phyloP scores from a whole-genome alignment of 495 filamentous ascomycete species.

The Hypoxylon lenormandii region DNA sequence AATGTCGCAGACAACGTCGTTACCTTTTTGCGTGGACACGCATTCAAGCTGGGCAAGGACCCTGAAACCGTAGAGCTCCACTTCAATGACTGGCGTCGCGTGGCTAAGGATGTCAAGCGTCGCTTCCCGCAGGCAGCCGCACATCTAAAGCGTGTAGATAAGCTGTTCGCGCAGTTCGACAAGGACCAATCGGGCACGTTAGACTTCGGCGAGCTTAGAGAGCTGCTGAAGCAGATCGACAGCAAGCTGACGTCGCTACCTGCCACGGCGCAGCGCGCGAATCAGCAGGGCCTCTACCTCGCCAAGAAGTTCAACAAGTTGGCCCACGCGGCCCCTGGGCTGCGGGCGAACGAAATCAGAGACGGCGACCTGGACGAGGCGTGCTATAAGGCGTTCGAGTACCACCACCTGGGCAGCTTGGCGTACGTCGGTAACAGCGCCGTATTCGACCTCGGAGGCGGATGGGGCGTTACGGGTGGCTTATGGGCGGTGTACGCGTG shows the following conservation, averaged over 20 bases:
- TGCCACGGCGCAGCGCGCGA: conserved; percentile 93
- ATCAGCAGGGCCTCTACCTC: conserved; percentile 95
- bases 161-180: conserved; percentile 90
- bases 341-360: conserved; percentile 79
- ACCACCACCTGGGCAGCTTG: conserved; percentile 88
- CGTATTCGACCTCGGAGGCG: conserved; percentile 83
- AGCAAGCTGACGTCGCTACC: conserved; percentile 86
- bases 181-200: conserved; percentile 91
- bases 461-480: conserved; percentile 82
- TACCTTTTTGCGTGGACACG: conserved; percentile 85
- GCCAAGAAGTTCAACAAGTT: conserved; percentile 94
- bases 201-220: conserved; percentile 89
- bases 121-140: conserved; percentile 92
- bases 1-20: conserved; percentile 89
- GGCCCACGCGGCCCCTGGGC: conserved; percentile 79
- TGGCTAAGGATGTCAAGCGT: conserved; percentile 83
- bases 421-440: conserved; percentile 97
- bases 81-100: conserved; percentile 86
- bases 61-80: conserved; percentile 83
- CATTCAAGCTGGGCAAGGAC: conserved; percentile 91
- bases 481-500: conserved; percentile 95
- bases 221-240: conserved; percentile 90
- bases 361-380: conserved; percentile 93
- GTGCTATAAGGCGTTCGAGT: conserved; percentile 95
- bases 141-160: conserved; percentile 89